A percentile compares a stretch with the other conserved stretches of the same genome.
Evolutionary conservation across 176 grass and related monocot genomes (phyloP).

Genomic region (Oryza longistaminata): DNA sequence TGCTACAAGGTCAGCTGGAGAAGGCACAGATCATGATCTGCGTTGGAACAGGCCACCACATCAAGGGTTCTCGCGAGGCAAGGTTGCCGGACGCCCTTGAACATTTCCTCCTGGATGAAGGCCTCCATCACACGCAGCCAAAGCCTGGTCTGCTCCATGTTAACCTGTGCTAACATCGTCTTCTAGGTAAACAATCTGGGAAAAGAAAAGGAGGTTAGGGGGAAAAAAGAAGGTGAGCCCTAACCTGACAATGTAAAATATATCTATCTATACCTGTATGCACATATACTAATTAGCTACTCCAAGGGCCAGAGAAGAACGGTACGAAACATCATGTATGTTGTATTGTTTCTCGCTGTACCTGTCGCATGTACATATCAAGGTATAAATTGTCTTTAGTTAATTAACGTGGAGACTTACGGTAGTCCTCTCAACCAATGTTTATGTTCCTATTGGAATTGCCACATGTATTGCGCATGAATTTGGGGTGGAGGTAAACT

Average conservation of each 20-base stretch:
- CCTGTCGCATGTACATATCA: no score
- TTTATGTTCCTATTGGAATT: no score
- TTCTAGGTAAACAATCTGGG: not conserved
- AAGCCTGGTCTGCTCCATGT: constrained; percentile 54
- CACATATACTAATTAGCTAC: no score
- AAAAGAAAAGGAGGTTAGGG: not conserved
- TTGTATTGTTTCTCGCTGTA: no score
- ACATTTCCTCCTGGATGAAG: constrained; percentile 54
- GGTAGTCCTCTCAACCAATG: no score
- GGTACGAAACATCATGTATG: no score
- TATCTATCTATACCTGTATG: no score
- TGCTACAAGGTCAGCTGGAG: constrained; percentile 20
- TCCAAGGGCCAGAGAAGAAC: no score
- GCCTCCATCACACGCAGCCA: constrained; percentile 49
- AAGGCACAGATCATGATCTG: constrained; percentile 42
- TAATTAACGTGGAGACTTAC: no score
- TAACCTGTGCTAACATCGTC: constrained; percentile 37
- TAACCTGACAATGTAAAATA: constrained; percentile 39
- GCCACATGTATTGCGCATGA: no score
- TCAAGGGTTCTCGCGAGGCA: constrained; percentile 43
- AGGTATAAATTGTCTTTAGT: no score
- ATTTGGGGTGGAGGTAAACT: no score
- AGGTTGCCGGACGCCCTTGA: constrained; percentile 51
- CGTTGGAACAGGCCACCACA: constrained; percentile 63
- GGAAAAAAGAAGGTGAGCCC: constrained; percentile 8